Base-by-base conservation (phyloP, 805 yeast genomes). In the Kazachstania kunashirensis region DNA sequence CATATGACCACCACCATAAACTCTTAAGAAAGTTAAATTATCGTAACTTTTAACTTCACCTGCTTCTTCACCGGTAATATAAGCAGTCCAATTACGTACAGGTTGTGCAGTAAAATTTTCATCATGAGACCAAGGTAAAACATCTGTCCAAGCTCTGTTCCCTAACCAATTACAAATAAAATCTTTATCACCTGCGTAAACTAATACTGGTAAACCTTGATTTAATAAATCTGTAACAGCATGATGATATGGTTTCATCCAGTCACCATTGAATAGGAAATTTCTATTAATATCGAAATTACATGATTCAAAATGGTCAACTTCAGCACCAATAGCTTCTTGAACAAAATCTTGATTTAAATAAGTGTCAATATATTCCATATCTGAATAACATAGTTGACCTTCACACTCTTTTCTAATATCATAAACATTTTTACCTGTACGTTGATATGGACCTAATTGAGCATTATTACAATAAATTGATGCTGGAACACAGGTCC, bases 101-200 rank as follows among this genome's bases (percentile, higher is more conserved):
- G 61, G 62, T 20, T 65, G 68, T 23, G 61, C 50, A 47, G 65
- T 66, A 57, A 76, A 83, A 39, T 68, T 72, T 24, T 70, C 70
- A 29, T 68, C 62, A 27, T 73, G 73, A 19, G 68, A 59, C 83
- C 84, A 82, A 52, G 81, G 82, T 37, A 85, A 69, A 33, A 65
- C 73, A 54, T 82, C 69, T 25, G 89, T 68, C 94, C 95, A 84
- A 12, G 81, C 92, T 53, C 77, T 74, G 60, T 86, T 86, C 46
- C 96, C 97, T 53, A 89, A 71, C 96, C 96, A 88, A 67, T 89
- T 88, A 66, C 96, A 88, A 56, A 88, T 88, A 62, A 79, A 88
- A 62, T 88, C 97, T 65, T 85, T 84, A 65, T 88, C 96, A 55
- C 97, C 97, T 12, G 95, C 95, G 52, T 88, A 89, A 44, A 89